Evolutionary conservation across 495 filamentous ascomycete genomes (phyloP).

Genomic region (Tuber brumale): DNA sequence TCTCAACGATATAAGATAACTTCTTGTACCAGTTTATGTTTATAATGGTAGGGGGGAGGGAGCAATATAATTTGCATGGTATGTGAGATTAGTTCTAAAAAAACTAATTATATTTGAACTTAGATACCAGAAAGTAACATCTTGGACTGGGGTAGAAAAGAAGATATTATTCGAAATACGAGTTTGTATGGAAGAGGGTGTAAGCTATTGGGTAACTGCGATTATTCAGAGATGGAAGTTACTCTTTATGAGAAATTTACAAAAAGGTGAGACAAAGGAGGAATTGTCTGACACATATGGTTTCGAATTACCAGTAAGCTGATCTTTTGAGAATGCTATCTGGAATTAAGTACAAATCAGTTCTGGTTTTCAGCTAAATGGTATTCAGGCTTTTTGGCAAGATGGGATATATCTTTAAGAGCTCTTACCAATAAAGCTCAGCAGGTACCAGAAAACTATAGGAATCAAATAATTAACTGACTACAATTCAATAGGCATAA

Average conservation of each 20-base stretch:
- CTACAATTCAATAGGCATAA: neutral
- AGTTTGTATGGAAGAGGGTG: too few species aligned
- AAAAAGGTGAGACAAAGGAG: rapidly evolving
- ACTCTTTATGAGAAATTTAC: neutral
- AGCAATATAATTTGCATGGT: too few species aligned
- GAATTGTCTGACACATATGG: neutral
- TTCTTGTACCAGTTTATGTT: too few species aligned
- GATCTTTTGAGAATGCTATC: neutral
- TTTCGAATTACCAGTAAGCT: neutral
- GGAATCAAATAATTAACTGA: neutral
- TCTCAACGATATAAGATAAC: too few species aligned
- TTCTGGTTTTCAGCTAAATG: neutral
- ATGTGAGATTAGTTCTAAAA: too few species aligned
- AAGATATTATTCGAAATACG: too few species aligned
- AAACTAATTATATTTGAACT: too few species aligned
- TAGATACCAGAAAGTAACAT: too few species aligned
- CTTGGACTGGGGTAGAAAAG: too few species aligned
- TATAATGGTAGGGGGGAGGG: too few species aligned
- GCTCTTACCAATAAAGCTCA: neutral
- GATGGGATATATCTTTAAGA: neutral
- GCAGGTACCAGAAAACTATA: neutral
- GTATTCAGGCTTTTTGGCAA: neutral
- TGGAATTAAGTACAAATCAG: rapidly evolving
- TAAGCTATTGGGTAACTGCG: too few species aligned
- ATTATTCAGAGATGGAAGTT: neutral